Base-by-base conservation (phyloP, 2,329 filamentous ascomycete genomes). In the Trichophyton benhamiae region DNA sequence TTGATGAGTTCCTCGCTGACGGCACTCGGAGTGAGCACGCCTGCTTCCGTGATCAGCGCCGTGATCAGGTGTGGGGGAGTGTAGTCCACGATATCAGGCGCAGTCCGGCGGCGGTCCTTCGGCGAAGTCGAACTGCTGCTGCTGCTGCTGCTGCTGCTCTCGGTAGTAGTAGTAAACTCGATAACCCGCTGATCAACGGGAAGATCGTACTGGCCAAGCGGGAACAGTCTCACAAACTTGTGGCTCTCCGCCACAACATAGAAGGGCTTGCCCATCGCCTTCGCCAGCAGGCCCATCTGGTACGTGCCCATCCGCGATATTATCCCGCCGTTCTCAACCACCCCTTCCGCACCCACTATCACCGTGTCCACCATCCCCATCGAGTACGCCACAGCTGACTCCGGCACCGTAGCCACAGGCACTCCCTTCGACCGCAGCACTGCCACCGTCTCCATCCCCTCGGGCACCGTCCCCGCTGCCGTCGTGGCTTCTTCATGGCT, bases 231-330 rank as follows among this genome's bases (percentile, higher is more conserved):
- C 53, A 95, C 90, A 71, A 99, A 96, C 77, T 99, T 99, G 79
- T 99, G 94, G 68, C 89, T 95, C 78, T 99, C 94, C 0, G 88
- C 88, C 3, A 94, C 91, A 17, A 96, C 91, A 70, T 95, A 96
- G 67, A 97, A 89, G 0, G 88, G 88, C 65, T 89, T 86, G 44
- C 86, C 83, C 64, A 82, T 81, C 13, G 82, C 82, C 68, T 86
- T 86, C 3, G 91, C 91, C 59, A 96, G 78, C 67, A 90, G 78
- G 1, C 89, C 91, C 67, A 97, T 87, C 77, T 96, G 91, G 67
- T 89, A 92, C 3, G 84, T 87, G 27, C 92, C 92, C 76, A 97
- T 83, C 57, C 91, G 81, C 25, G 88, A 92, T 67, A 99, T 89
- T 67, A 97, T 87, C 42, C 92, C 92, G 58, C 94, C 94, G 71